phyloP scores from a whole-genome alignment of 2,329 filamentous ascomycete species.

The Thielaviopsis cerberus region DNA sequence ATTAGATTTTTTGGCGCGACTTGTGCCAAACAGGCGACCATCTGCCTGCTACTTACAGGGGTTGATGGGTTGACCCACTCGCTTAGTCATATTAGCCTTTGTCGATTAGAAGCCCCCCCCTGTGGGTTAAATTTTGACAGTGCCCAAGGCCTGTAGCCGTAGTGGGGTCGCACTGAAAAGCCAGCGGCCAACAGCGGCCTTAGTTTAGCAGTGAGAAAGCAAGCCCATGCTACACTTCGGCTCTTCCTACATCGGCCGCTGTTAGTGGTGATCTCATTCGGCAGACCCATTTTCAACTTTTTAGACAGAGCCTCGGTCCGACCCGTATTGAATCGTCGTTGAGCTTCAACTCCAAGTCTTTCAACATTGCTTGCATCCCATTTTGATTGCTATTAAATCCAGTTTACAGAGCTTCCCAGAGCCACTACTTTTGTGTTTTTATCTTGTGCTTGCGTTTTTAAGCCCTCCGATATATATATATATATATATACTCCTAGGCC shows the following conservation, averaged over 20 bases:
- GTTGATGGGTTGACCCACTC: background rate
- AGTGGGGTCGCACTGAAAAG: background rate
- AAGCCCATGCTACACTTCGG: background rate
- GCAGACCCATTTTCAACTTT: conserved; percentile 4
- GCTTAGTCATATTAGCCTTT: background rate
- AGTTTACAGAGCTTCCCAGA: background rate
- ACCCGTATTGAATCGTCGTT: background rate
- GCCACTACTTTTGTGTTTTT: background rate
- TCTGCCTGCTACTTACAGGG: background rate
- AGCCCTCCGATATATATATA: background rate
- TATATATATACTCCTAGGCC: background rate
- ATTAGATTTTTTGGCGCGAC: background rate
- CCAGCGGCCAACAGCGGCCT: conserved; percentile 3
- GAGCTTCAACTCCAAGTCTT: background rate
- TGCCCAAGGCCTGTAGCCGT: background rate
- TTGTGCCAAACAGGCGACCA: background rate
- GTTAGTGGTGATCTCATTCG: conserved; percentile 1
- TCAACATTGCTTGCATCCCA: background rate
- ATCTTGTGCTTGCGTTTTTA: background rate
- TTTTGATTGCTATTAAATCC: background rate
- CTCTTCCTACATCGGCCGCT: conserved; percentile 8
- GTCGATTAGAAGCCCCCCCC: too few relatives aligned
- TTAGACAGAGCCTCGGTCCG: conserved; percentile 6
- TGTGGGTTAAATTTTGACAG: too few relatives aligned
- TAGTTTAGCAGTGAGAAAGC: conserved; percentile 14